Percentiles rank a stretch among this genome's conserved stretches.
Evolutionary conservation across 2,329 filamentous ascomycete species (phyloP).

Genomic region (Daldinia sp.): DNA sequence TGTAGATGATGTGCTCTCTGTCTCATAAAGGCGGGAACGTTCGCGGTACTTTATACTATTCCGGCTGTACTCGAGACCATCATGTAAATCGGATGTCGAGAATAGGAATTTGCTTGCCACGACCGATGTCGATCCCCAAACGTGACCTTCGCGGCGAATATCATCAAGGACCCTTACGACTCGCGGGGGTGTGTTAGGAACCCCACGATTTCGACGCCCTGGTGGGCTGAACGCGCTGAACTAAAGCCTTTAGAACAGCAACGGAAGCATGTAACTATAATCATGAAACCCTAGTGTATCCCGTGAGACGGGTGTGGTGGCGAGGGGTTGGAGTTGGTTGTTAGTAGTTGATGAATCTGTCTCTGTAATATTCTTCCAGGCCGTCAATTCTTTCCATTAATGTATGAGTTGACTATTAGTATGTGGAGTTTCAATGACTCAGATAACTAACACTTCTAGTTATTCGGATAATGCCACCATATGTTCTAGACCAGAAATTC

Average conservation of each 20-base stretch:
- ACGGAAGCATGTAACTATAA: slow-evolving; percentile 3
- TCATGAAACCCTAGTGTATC: slow-evolving; percentile 31
- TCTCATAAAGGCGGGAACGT: slow-evolving; percentile 12
- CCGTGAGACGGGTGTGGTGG: background rate
- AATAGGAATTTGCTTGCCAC: background rate
- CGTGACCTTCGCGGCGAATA: background rate
- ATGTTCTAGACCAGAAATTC: background rate
- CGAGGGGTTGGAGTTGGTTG: slow-evolving; percentile 4
- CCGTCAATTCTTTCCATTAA: slow-evolving; percentile 27
- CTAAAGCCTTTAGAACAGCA: slow-evolving; percentile 3
- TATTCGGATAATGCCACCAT: background rate
- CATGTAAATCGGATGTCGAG: background rate
- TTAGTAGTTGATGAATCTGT: slow-evolving; percentile 23
- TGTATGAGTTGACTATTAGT: background rate
- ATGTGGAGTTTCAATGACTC: slow-evolving; percentile 32
- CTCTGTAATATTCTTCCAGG: slow-evolving; percentile 13
- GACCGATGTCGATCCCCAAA: slow-evolving; percentile 8
- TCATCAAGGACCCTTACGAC: slow-evolving; percentile 27
- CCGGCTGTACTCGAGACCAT: slow-evolving; percentile 15
- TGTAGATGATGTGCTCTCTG: slow-evolving; percentile 15
- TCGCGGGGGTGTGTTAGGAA: slow-evolving; percentile 21
- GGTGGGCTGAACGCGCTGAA: background rate
- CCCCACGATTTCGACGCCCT: slow-evolving; percentile 14
- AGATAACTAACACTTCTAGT: background rate
- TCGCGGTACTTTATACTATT: slow-evolving; percentile 30